Evolutionary conservation across 805 yeast genomes (phyloP).

Genomic region (Yarrowia sp.): DNA sequence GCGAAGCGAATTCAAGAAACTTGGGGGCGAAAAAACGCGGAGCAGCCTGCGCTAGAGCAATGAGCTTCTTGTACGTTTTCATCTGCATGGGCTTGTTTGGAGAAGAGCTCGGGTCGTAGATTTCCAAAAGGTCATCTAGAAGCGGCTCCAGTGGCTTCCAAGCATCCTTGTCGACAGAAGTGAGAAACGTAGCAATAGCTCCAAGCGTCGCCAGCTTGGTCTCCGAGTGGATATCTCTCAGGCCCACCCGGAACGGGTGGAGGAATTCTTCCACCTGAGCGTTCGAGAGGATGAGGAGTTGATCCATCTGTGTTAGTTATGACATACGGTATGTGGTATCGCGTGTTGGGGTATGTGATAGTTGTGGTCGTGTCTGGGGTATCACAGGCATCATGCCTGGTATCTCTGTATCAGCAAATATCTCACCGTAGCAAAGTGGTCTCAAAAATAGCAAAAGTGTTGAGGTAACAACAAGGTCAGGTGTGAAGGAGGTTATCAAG

Average conservation of each 20-base stretch:
- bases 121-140: not conserved
- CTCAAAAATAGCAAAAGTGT: not conserved
- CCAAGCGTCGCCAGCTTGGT: slow-evolving; percentile 6
- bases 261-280: slow-evolving; percentile 21
- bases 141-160: slow-evolving; percentile 20
- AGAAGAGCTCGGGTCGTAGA: slow-evolving; percentile 16
- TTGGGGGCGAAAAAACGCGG: slow-evolving; percentile 9
- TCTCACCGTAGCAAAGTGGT: slow-evolving; percentile 19
- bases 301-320: slow-evolving; percentile 23
- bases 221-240: slow-evolving; percentile 8
- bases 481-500: not conserved
- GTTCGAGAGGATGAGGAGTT: slow-evolving; percentile 19
- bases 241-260: slow-evolving; percentile 17
- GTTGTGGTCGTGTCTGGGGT: not conserved
- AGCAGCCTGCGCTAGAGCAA: slow-evolving; percentile 4
- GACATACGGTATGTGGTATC: not conserved
- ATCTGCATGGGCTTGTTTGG: slow-evolving; percentile 10
- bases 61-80: slow-evolving; percentile 13
- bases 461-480: not conserved
- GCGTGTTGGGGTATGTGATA: not conserved
- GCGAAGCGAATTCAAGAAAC: slow-evolving; percentile 3
- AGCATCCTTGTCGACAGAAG: not conserved
- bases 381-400: not conserved
- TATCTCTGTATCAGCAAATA: not conserved
- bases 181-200: not conserved